Percentiles rank a stretch among this genome's conserved stretches.
Evolutionary conservation across 2,329 filamentous ascomycete species (phyloP).

Genomic region (Cladosporium sp.): DNA sequence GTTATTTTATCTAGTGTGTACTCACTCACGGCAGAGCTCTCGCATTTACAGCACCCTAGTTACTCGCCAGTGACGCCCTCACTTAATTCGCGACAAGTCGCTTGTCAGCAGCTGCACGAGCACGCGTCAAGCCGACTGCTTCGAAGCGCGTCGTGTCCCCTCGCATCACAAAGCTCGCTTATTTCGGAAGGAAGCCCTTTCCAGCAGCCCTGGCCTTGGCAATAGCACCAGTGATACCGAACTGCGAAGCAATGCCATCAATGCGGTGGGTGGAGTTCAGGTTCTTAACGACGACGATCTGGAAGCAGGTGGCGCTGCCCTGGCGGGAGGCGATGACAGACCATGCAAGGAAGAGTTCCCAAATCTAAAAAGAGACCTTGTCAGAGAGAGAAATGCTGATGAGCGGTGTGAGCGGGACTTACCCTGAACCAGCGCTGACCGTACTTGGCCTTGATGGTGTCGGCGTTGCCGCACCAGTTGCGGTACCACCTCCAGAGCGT

Average conservation of each 20-base stretch:
- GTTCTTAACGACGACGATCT: constrained; percentile 84
- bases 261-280: constrained; percentile 79
- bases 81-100: too few relatives aligned
- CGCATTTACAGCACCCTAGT: too few relatives aligned
- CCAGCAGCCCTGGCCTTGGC: constrained; percentile 38
- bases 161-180: neutral
- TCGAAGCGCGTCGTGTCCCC: too few relatives aligned
- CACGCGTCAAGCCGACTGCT: too few relatives aligned
- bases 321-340: constrained; percentile 79
- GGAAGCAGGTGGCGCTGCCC: constrained; percentile 77
- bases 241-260: constrained; percentile 65
- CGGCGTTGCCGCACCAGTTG: constrained; percentile 92
- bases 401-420: neutral
- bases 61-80: too few relatives aligned
- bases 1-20: too few relatives aligned
- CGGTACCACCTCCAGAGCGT: constrained; percentile 98
- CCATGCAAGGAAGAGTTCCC: constrained; percentile 86
- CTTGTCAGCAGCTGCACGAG: too few relatives aligned
- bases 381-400: neutral
- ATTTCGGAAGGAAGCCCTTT: constrained; percentile 17
- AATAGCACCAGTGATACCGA: constrained; percentile 61
- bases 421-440: constrained; percentile 84
- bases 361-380: constrained; percentile 49
- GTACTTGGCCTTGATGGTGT: constrained; percentile 92
- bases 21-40: too few relatives aligned